phyloP scores from a whole-genome alignment of 495 filamentous ascomycete species.

The Aspergillus saccharolyticus region DNA sequence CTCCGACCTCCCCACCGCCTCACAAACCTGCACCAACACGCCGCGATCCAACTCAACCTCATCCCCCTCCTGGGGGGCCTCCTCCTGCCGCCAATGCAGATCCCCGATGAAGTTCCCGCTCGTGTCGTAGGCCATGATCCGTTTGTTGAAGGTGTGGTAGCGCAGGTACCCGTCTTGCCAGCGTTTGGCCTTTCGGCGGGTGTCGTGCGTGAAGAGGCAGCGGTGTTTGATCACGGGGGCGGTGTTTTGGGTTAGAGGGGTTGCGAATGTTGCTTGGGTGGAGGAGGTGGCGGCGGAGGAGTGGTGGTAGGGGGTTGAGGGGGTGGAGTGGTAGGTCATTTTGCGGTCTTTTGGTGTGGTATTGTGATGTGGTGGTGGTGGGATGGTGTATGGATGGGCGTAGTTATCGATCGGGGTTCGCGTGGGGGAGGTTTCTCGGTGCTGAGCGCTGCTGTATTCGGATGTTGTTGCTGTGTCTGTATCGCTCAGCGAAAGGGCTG shows the following conservation, averaged over 20 bases:
- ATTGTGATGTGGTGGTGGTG: too few relatives aligned
- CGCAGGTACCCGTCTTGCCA: slow-evolving; percentile 90
- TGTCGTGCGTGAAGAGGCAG: slow-evolving; percentile 81
- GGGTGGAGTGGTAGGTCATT: neutral
- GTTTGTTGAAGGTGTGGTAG: slow-evolving; percentile 87
- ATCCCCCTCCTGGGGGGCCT: slow-evolving; percentile 66
- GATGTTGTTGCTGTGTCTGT: too few relatives aligned
- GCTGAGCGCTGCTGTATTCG: too few relatives aligned
- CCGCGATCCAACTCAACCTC: slow-evolving; percentile 76
- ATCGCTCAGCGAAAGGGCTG: too few relatives aligned
- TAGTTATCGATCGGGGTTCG: too few relatives aligned
- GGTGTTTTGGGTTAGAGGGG: slow-evolving; percentile 54
- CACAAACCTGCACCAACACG: slow-evolving; percentile 72
- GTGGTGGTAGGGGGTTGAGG: slow-evolving; percentile 3
- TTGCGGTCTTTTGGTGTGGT: too few relatives aligned
- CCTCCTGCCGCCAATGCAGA: slow-evolving; percentile 68
- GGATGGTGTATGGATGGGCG: too few relatives aligned
- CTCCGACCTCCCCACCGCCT: slow-evolving; percentile 63
- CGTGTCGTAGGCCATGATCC: slow-evolving; percentile 86
- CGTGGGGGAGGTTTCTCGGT: too few relatives aligned
- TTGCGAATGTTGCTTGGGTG: slow-evolving; percentile 23
- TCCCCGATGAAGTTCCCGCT: slow-evolving; percentile 77
- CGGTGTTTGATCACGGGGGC: slow-evolving; percentile 73
- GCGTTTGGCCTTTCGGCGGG: slow-evolving; percentile 79
- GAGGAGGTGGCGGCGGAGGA: slow-evolving; percentile 37